A percentile compares a stretch with the other conserved stretches of the same genome.
Evolutionary conservation across 2,329 filamentous ascomycete species (phyloP).

Genomic region (Hypoxylon sp.): DNA sequence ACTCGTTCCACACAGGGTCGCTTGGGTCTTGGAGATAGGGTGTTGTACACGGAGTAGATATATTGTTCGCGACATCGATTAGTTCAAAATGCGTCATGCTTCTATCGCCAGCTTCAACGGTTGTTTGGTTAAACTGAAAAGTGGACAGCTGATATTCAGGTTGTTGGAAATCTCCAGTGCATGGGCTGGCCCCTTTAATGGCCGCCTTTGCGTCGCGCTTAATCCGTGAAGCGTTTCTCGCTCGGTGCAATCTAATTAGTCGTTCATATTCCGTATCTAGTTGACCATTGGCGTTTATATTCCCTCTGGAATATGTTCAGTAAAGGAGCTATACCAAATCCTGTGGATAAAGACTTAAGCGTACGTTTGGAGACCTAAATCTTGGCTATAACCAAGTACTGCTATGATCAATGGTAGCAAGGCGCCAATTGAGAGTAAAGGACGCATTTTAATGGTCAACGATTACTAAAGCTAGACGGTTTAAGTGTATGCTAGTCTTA

Average conservation of each 20-base stretch:
- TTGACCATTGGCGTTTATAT: not conserved
- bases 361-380: too few relatives aligned
- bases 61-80: slow-evolving; percentile 26
- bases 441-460: too few relatives aligned
- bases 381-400: too few relatives aligned
- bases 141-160: slow-evolving; percentile 23
- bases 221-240: not conserved
- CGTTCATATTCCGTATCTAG: not conserved
- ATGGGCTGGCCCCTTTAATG: slow-evolving; percentile 15
- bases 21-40: slow-evolving; percentile 34
- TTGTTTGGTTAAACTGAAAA: slow-evolving; percentile 34
- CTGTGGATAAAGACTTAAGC: too few relatives aligned
- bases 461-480: too few relatives aligned
- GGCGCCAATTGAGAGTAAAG: too few relatives aligned
- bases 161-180: slow-evolving; percentile 17
- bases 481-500: too few relatives aligned
- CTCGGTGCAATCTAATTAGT: not conserved
- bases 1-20: slow-evolving; percentile 29
- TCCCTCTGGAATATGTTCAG: slow-evolving; percentile 13
- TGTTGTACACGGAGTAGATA: slow-evolving; percentile 26
- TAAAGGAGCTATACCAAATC: not conserved
- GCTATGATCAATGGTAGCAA: too few relatives aligned
- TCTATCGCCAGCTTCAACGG: slow-evolving; percentile 13
- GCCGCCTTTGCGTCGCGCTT: slow-evolving; percentile 1
- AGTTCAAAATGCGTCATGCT: slow-evolving; percentile 28